Evolutionary conservation across 2,329 filamentous ascomycete species (phyloP), one percentile per base, ranked within the genome.

Genomic region (Fusarium dimerum): DNA sequence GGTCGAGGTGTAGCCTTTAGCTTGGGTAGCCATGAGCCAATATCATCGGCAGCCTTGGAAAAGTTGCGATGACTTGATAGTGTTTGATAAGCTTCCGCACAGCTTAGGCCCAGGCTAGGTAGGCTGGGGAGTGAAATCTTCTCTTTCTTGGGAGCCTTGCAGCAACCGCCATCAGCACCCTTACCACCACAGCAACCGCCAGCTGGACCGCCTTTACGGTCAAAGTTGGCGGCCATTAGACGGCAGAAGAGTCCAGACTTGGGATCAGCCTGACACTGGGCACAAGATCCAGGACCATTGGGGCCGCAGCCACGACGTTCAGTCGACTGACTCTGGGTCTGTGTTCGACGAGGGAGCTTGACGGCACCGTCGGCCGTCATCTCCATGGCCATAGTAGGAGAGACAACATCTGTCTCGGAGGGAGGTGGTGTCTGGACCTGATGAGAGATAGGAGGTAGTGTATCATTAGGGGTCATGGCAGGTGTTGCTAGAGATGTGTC

Each of bases 231-330:
- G 20, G 89, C 88, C 47, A 93, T 82, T 11, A 89, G 87, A 56
- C 90, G 88, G 72, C 90, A 94, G 76, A 94, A 94, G 38, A 92
- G 82, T 2, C 88, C 90, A 3, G 89, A 90, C 66, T 88, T 87
- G 16, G 90, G 89, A 66, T 93, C 89, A 2, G 84, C 78, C 53
- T 87, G 80, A 67, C 90, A 94, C 72, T 93, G 89, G 5, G 87
- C 82, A 66, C 90, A 94, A 15, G 87, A 89, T 10, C 90, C 90
- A 0, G 90, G 90, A 0, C 88, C 89, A 48, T 87, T 87, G 38
- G 82, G 78, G 26, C 88, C 82, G 52, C 82, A 86, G 34, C 78
- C 74, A 29, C 72, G 66, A 26, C 65, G 55, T 41, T 68, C 55
- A 4, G 63, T 51, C 57, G 66, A 45, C 63, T 66, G 51, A 55